Percentiles rank a stretch among this genome's conserved stretches.
Evolutionary conservation across 2,329 filamentous ascomycete species (phyloP).

Genomic region (Thielaviopsis populi): DNA sequence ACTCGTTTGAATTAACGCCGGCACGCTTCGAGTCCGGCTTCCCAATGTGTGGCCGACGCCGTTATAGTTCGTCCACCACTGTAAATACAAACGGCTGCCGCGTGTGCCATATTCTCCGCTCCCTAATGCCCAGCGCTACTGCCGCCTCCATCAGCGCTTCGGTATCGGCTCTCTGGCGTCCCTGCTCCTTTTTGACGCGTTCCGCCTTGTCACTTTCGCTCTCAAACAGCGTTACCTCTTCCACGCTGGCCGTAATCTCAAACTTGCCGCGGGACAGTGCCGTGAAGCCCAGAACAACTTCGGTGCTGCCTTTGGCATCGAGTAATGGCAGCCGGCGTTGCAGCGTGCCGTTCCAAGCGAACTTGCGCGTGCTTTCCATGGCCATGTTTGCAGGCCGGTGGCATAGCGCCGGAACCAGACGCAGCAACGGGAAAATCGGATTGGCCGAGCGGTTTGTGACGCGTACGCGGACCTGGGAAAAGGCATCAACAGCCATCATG

Average conservation of each 20-base stretch:
- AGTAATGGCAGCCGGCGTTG: constrained; percentile 58
- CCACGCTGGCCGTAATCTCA: constrained; percentile 64
- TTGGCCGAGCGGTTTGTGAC: constrained; percentile 58
- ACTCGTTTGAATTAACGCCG: no score
- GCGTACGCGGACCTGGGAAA: constrained; percentile 53
- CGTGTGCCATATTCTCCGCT: constrained; percentile 51
- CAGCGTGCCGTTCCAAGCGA: constrained; percentile 72
- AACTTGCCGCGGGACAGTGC: constrained; percentile 68
- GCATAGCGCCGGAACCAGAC: constrained; percentile 62
- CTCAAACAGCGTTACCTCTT: constrained; percentile 52
- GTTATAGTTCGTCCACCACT: constrained; percentile 31
- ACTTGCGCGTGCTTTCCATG: constrained; percentile 66
- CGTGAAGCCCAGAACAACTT: constrained; percentile 54
- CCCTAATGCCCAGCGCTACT: constrained; percentile 38
- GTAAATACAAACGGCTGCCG: constrained; percentile 40
- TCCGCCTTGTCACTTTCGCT: constrained; percentile 22
- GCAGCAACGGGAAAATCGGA: constrained; percentile 55
- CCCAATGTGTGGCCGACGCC: background rate
- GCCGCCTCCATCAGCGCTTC: constrained; percentile 40
- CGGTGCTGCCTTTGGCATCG: constrained; percentile 39
- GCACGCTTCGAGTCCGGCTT: background rate
- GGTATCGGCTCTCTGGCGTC: constrained; percentile 36
- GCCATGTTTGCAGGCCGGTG: constrained; percentile 57
- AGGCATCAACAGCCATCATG: constrained; percentile 30
- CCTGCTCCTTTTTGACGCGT: constrained; percentile 20